Evolutionary conservation across 2,329 filamentous ascomycete genomes (phyloP), one percentile per base, ranked within the genome.

Genomic region (Salinomyces thailandicus): DNA sequence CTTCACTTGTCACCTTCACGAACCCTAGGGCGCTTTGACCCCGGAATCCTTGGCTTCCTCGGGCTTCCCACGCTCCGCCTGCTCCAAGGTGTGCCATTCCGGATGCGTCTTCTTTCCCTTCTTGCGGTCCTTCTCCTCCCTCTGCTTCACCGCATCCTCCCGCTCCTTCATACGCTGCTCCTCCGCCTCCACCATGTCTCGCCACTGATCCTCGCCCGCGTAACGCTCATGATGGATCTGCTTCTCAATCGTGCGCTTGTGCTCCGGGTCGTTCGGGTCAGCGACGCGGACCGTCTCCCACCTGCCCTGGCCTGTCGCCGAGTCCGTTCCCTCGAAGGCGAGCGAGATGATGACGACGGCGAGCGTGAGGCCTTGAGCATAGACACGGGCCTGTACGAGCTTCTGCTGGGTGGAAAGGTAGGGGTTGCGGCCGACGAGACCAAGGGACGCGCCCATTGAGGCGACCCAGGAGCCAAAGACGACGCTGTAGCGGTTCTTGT

Each of bases 191-290:
- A 89, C 80, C 82, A 89, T 89, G 52, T 89, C 81, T 69, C 77
- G 91, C 91, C 91, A 98, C 53, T 95, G 72, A 62, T 96, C 87
- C 66, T 93, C 84, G 30, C 85, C 84, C 57, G 79, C 73, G 60
- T 93, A 91, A 45, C 83, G 72, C 68, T 93, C 85, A 65, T 86
- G 83, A 60, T 93, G 84, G 37, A 91, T 74, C 65, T 70, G 78
- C 76, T 87, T 89, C 73, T 93, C 84, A 49, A 93, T 83, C 48
- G 86, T 59, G 52, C 81, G 71, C 72, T 85, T 81, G 62, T 87
- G 84, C 63, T 80, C 76, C 2, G 84, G 85, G 58, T 93, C 85
- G 48, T 84, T 71, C 36, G 83, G 82, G 61, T 89, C 83, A 30
- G 87, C 48, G 9, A 91, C 73, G 71, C 79, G 78, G 51, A 93